A percentile compares a stretch with the other conserved stretches of the same genome.
These are phyloP conservation scores for Fusarium illudens DNA, from an alignment of 2,329 filamentous ascomycete species.

Conservation along the genomic window DNA sequence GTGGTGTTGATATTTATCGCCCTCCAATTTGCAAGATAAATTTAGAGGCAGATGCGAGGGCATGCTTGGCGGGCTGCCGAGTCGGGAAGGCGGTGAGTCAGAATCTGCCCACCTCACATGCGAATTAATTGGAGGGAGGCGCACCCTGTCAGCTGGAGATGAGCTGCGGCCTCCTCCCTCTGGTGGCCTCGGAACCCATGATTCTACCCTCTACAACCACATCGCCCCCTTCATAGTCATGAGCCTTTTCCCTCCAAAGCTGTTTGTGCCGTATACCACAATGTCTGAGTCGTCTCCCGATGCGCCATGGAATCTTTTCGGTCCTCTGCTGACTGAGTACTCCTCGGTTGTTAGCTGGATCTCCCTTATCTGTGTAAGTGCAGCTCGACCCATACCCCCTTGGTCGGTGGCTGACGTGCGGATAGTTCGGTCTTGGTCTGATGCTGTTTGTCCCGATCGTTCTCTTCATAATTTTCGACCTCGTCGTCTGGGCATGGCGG, in stretches of 20 bases:
- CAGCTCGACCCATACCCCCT: neutral
- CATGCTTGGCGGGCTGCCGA: conserved; percentile 21
- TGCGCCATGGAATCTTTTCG: conserved; percentile 39
- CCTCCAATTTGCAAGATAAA: conserved; percentile 16
- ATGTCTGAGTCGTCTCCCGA: conserved; percentile 41
- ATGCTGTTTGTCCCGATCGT: conserved; percentile 57
- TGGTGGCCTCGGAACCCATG: conserved; percentile 34
- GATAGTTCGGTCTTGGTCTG: conserved; percentile 55
- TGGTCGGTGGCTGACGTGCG: conserved; percentile 24
- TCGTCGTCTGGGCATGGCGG: conserved; percentile 63
- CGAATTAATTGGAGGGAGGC: conserved; percentile 13
- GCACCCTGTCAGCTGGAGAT: conserved; percentile 25
- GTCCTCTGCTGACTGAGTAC: conserved; percentile 43
- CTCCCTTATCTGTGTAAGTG: conserved; percentile 51
- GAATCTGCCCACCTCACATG: conserved; percentile 27
- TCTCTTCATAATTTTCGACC: conserved; percentile 59
- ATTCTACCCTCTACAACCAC: conserved; percentile 33
- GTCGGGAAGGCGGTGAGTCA: conserved; percentile 42
- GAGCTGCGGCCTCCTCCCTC: conserved; percentile 25
- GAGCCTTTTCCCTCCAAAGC: conserved; percentile 32
- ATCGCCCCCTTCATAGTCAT: conserved; percentile 36
- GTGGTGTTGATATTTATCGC: conserved; percentile 10
- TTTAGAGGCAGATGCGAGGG: conserved; percentile 26
- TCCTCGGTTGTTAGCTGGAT: conserved; percentile 48
- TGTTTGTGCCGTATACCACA: conserved; percentile 20